Evolutionary conservation across 495 filamentous ascomycete species (phyloP).

Genomic region (Talaromyces trachyspermus): DNA sequence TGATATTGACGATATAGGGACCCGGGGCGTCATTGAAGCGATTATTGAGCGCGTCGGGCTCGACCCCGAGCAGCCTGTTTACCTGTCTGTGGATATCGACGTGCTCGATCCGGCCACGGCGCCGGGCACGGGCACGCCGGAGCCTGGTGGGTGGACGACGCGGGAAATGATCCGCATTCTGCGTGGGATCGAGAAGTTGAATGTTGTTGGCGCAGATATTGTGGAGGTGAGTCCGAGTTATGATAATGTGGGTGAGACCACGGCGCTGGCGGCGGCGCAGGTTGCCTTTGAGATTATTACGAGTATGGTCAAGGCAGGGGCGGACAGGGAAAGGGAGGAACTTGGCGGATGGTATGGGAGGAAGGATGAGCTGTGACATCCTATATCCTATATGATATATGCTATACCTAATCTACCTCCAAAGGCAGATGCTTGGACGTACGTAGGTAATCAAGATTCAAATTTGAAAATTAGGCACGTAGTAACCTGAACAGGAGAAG

Average conservation of each 20-base stretch:
- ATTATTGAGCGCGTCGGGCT: constrained; percentile 56
- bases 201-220: constrained; percentile 68
- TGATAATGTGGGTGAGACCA: constrained; percentile 76
- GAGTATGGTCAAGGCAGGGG: constrained; percentile 64
- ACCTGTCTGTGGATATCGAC: constrained; percentile 70
- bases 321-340: constrained; percentile 39
- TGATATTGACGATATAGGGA: constrained; percentile 63
- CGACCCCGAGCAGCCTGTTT: constrained; percentile 58
- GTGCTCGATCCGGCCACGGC: constrained; percentile 65
- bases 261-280: constrained; percentile 76
- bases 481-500: too few relatives aligned
- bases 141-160: constrained; percentile 69
- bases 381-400: too few relatives aligned
- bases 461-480: too few relatives aligned
- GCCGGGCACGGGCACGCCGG: constrained; percentile 67
- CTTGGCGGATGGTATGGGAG: constrained; percentile 39
- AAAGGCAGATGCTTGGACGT: too few relatives aligned
- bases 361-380: constrained; percentile 33
- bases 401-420: too few relatives aligned
- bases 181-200: constrained; percentile 60
- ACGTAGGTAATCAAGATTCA: too few relatives aligned
- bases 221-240: constrained; percentile 86
- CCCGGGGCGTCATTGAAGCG: constrained; percentile 45
- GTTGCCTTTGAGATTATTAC: constrained; percentile 76
- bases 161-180: constrained; percentile 64